A percentile compares a stretch with the other conserved stretches of the same genome.
These are phyloP conservation scores for Tulasnella sp. DNA, from an alignment of 768 basidiomycete genomes.

Conservation along the genomic window DNA sequence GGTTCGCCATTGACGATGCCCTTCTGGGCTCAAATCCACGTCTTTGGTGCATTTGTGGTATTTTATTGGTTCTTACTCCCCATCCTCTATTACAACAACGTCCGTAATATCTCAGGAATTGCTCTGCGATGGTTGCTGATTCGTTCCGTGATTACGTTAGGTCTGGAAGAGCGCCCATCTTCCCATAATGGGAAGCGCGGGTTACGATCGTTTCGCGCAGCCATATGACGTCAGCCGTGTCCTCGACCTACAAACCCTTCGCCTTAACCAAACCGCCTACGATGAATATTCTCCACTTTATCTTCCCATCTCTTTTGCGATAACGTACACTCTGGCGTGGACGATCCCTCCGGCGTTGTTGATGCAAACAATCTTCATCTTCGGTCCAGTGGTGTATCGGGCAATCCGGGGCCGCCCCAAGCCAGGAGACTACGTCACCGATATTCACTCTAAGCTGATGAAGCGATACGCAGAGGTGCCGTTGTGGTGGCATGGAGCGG, in stretches of 20 bases:
- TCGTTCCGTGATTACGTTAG: slow-evolving; percentile 35
- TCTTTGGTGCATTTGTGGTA: slow-evolving; percentile 81
- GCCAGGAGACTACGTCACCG: slow-evolving; percentile 46
- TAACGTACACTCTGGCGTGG: slow-evolving; percentile 50
- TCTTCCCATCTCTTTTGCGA: slow-evolving; percentile 48
- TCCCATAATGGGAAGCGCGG: slow-evolving; percentile 48
- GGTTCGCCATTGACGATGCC: slow-evolving; percentile 77
- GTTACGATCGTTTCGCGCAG: slow-evolving; percentile 50
- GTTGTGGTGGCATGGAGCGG: slow-evolving; percentile 49
- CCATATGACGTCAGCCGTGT: slow-evolving; percentile 49
- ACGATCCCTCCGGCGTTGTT: slow-evolving; percentile 49
- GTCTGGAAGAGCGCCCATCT: slow-evolving; percentile 50
- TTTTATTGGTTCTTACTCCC: slow-evolving; percentile 94
- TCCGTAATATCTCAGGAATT: slow-evolving; percentile 49
- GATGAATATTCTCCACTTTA: slow-evolving; percentile 53
- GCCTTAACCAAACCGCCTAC: slow-evolving; percentile 50
- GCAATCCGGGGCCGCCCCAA: slow-evolving; percentile 42
- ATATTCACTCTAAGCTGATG: slow-evolving; percentile 56
- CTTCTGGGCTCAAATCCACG: slow-evolving; percentile 97
- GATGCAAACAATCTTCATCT: slow-evolving; percentile 50
- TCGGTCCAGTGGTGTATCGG: slow-evolving; percentile 47
- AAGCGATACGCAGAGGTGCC: slow-evolving; percentile 49
- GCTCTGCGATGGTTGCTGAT: not conserved
- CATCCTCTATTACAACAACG: slow-evolving; percentile 90
- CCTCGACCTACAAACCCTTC: slow-evolving; percentile 40